Evolutionary conservation across 208 protist species (phyloP).

Genomic region (Vickermania ingenoplastis): DNA sequence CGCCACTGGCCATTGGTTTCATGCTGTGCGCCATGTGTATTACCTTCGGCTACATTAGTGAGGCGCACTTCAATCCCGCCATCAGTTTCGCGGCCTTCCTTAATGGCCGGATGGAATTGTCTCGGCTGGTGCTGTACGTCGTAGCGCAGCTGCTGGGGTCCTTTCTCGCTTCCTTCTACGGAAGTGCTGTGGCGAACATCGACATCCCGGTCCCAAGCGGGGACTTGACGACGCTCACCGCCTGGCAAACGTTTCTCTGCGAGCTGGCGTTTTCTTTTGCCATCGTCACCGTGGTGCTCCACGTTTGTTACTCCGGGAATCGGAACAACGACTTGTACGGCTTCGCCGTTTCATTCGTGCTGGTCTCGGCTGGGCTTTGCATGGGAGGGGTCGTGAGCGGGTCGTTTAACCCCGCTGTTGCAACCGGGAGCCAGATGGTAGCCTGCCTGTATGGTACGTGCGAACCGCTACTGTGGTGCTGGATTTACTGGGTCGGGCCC

Average conservation of each 20-base stretch:
- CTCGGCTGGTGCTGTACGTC: constrained; percentile 56
- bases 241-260: constrained; percentile 62
- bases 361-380: constrained; percentile 65
- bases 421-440: constrained; percentile 62
- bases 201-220: constrained; percentile 45
- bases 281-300: constrained; percentile 64
- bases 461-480: constrained; percentile 50
- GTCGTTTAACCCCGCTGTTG: constrained; percentile 77
- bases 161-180: constrained; percentile 65
- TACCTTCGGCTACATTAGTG: constrained; percentile 87
- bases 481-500: constrained; percentile 85
- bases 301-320: constrained; percentile 76
- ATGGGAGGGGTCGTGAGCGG: constrained; percentile 52
- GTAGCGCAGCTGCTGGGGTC: constrained; percentile 62
- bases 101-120: constrained; percentile 65
- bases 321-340: constrained; percentile 80
- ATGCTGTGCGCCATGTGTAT: constrained; percentile 84
- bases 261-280: constrained; percentile 81
- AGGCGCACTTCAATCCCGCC: constrained; percentile 90
- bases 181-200: constrained; percentile 62
- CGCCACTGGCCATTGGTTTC: constrained; percentile 82
- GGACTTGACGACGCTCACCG: constrained; percentile 20
- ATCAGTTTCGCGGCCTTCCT: constrained; percentile 84
- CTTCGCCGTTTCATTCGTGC: constrained; percentile 60
- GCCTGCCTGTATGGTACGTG: constrained; percentile 64